Percentiles rank a stretch among this genome's conserved stretches.
These are phyloP conservation scores for Cyberlindnera misumaiensis DNA, from an alignment of 805 yeast genomes.

Conservation along the genomic window DNA sequence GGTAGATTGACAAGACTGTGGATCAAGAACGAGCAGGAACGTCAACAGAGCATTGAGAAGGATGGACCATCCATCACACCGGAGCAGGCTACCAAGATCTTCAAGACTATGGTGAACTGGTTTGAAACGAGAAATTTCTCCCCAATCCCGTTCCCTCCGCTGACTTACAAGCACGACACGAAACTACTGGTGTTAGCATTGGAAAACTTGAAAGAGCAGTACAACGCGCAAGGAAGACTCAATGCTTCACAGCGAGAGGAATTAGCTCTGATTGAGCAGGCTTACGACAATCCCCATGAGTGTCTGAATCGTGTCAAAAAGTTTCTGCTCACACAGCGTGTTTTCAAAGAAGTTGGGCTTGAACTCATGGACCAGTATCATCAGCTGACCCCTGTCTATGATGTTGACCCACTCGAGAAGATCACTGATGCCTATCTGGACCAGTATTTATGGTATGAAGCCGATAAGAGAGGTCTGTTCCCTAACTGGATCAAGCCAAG, in stretches of 20 bases:
- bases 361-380: constrained; percentile 91
- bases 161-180: constrained; percentile 88
- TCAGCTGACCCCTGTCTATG: constrained; percentile 77
- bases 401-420: constrained; percentile 87
- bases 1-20: constrained; percentile 90
- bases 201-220: constrained; percentile 79
- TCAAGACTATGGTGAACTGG: constrained; percentile 88
- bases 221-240: constrained; percentile 65
- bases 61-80: constrained; percentile 86
- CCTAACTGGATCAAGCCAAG: constrained; percentile 97
- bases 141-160: constrained; percentile 91
- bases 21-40: constrained; percentile 86
- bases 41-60: constrained; percentile 71
- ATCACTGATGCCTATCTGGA: constrained; percentile 94
- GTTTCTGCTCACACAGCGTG: constrained; percentile 77
- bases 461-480: constrained; percentile 76
- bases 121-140: constrained; percentile 74
- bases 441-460: constrained; percentile 95
- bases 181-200: constrained; percentile 83
- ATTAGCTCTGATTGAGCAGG: constrained; percentile 87
- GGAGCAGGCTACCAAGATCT: constrained; percentile 81
- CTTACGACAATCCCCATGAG: constrained; percentile 95
- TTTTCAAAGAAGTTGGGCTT: constrained; percentile 80
- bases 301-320: constrained; percentile 79
- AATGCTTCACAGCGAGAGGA: constrained; percentile 90